Evolutionary conservation across 2,329 filamentous ascomycete genomes (phyloP), one percentile per base, ranked within the genome.

Genomic region (Tolypocladium nubicola): DNA sequence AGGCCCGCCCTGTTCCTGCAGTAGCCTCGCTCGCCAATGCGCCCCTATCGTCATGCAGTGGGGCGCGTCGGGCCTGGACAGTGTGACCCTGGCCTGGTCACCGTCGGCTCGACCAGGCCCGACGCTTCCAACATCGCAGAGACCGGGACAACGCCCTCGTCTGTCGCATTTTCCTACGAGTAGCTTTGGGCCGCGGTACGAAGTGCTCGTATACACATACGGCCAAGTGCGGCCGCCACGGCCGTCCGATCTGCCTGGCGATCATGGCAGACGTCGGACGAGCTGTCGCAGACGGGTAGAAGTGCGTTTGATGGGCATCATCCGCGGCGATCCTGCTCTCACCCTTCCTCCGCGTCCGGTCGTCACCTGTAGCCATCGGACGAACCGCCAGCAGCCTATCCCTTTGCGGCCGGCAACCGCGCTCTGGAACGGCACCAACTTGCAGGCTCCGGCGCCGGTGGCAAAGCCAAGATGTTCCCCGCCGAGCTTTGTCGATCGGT

Each of bases 1-100:
- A 26, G 26, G 26, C 23, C 45, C 38, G 52, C 57, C 35, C 40
- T 61, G 61, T 60, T 60, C 57, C 61, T 60, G 61, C 59, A 59
- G 56, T 61, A 61, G 60, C 13, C 47, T 21, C 30, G 53, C 53
- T 54, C 53, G 53, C 55, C 55, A 54, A 57, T 57, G 57, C 57
- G 55, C 52, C 52, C 52, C 38, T 43, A 54, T 54, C 52, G 52
- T 56, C 53, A 56, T 59, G 53, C 26, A 52, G 57, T 54, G 59
- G 58, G 53, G 50, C 54, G 38, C 40, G 30, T 21, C 47, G 19
- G 47, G 30, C 47, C 30, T 8, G 47, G 19, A 37, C 47, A 37
- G 47, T 52, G 47, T 19, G 52, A 7, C 21, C 50, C 6, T 26
- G n/a, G 4, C 38, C n/a, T 21, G 35, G 16, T 3, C 23, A 30